Conservation (phyloP, 2,329 filamentous ascomycete genomes). For the Fusarium verticillioides region DNA sequence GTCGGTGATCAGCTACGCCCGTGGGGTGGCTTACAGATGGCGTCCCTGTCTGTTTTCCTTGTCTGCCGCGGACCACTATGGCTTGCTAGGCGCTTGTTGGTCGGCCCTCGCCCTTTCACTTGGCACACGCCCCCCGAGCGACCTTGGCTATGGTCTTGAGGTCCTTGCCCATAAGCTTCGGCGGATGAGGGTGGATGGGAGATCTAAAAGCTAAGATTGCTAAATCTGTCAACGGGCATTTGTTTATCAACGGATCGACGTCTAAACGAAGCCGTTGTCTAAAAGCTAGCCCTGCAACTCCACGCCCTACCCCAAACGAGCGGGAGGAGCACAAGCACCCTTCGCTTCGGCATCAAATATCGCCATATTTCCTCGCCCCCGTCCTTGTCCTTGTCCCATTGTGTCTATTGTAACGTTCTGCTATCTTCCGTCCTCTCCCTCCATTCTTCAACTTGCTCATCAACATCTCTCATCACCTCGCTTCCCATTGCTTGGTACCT, state of each 20-base stretch:
- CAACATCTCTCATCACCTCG: constrained; percentile 16
- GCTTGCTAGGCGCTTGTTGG: constrained; percentile 27
- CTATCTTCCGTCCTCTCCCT: constrained; percentile 29
- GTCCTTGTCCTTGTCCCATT: constrained; percentile 42
- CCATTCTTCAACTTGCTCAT: constrained; percentile 29
- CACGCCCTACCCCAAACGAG: constrained; percentile 39
- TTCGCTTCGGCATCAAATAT: constrained; percentile 43
- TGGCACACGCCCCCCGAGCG: constrained; percentile 33
- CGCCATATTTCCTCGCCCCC: constrained; percentile 36
- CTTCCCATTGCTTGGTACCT: constrained; percentile 32
- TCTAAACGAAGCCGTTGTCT: constrained; percentile 33
- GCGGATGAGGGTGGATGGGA: constrained; percentile 24
- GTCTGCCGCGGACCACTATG: constrained; percentile 35
- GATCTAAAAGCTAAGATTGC: constrained; percentile 33
- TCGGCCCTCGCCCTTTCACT: constrained; percentile 13
- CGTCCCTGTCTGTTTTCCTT: constrained; percentile 31
- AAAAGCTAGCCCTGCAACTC: constrained; percentile 34
- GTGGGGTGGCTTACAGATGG: constrained; percentile 29
- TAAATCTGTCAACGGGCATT: constrained; percentile 35
- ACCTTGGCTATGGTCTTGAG: constrained; percentile 27
- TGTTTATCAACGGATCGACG: constrained; percentile 40
- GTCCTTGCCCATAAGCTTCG: constrained; percentile 33
- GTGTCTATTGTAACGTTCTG: constrained; percentile 44
- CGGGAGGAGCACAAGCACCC: constrained; percentile 40
- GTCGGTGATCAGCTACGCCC: constrained; percentile 25